Base-by-base conservation (phyloP, 805 yeast genomes). In the Yarrowia sp. region DNA sequence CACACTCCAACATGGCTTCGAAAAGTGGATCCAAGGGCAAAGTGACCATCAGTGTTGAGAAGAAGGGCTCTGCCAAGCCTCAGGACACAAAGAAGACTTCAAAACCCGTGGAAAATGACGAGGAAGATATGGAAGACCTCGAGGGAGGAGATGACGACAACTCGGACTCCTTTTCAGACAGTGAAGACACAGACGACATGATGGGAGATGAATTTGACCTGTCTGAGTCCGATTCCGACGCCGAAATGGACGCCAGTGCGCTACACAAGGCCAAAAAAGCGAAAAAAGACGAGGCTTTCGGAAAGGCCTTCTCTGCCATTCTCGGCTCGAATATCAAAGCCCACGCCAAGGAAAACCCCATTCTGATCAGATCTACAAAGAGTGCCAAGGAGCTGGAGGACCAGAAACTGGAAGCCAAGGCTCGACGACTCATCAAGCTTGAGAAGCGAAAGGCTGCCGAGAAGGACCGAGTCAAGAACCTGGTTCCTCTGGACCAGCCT, bases 291-390 rank as follows among this genome's bases (percentile, higher is more conserved):
- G 86, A 80, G 48, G 81, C 85, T 1, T 93, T 95, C 72, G 90
- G 96, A 17, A 81, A 77, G 64, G 98, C 98, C 0, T 85, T 95
- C 72, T 85, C 79, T 69, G 95, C 96, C 14, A 88, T 93, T 71
- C 77, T 93, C 61, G 89, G 88, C 5, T 90, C 98, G 1, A 87
- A 85, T 71, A 80, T 93, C 69, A 95, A 95, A 74, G 96, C 97
- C 0, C 89, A 93, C 71, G 91, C 89, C 72, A 82, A 98, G 72
- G 83, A 83, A 50, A 96, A 92, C 74, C 99, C 99, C 2, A 90
- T 93, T 65, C 81, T 93, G 77, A 92, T 93, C 8, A 86, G 98
- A 76, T 80, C 84, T 28, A 89, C 89, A 72, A 89, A 88, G 69
- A 80, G 82, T 45, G 83, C 86, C 0, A 87, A 86, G 76, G 86